Evolutionary conservation across 2,329 filamentous ascomycete species (phyloP).

Genomic region (Ascochyta clinopodiicola): DNA sequence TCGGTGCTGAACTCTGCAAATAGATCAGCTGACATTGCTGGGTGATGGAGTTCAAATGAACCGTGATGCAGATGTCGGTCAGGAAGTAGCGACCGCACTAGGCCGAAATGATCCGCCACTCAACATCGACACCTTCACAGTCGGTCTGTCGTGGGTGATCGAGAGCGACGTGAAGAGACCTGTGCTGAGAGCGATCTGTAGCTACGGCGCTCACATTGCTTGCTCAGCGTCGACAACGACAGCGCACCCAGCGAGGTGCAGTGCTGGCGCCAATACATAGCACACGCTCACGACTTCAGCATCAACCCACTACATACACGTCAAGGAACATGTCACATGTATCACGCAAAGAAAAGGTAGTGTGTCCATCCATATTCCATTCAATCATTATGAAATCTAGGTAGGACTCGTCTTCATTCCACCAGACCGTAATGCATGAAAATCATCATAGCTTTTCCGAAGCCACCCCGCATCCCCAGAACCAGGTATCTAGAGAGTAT

Average conservation of each 20-base stretch:
- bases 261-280: no score
- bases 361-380: slow-evolving; percentile 47
- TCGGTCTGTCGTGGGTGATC: no score
- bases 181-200: no score
- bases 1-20: slow-evolving; percentile 43
- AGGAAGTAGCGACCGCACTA: slow-evolving; percentile 27
- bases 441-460: slow-evolving; percentile 48
- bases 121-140: background rate
- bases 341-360: background rate
- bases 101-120: slow-evolving; percentile 14
- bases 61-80: slow-evolving; percentile 17
- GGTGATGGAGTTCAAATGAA: slow-evolving; percentile 13
- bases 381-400: slow-evolving; percentile 50
- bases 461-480: slow-evolving; percentile 49
- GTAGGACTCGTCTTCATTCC: slow-evolving; percentile 46
- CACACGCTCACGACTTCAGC: no score
- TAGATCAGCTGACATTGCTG: slow-evolving; percentile 45
- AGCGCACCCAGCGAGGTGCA: no score
- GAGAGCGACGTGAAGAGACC: no score
- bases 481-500: slow-evolving; percentile 42
- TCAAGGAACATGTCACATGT: no score
- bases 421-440: slow-evolving; percentile 48
- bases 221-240: no score
- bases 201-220: no score
- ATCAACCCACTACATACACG: no score